These are phyloP conservation scores for Calonectria henricotiae DNA, from an alignment of 2,329 filamentous ascomycete species.

Conservation along the genomic window DNA sequence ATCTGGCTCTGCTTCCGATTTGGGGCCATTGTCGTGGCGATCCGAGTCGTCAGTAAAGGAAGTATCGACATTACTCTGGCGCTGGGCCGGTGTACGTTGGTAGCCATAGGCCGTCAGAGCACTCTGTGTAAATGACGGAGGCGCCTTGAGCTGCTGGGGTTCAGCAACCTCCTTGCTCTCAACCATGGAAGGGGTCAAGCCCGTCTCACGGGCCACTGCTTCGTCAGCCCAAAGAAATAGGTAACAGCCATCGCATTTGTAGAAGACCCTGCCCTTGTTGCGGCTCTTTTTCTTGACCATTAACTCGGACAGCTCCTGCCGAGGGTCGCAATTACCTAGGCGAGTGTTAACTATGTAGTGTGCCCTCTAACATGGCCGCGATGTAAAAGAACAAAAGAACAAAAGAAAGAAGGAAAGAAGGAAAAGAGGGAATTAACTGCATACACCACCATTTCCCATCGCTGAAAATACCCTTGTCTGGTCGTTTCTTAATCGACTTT, in stretches of 20 bases:
- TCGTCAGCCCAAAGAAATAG: conserved; percentile 66
- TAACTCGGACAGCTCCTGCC: conserved; percentile 56
- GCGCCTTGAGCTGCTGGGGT: conserved; percentile 49
- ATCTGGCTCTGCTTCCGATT: background rate
- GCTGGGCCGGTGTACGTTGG: conserved; percentile 47
- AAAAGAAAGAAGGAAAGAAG: background rate
- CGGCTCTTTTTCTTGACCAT: conserved; percentile 58
- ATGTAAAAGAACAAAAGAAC: background rate
- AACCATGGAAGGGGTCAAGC: conserved; percentile 29
- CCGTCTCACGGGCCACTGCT: conserved; percentile 55
- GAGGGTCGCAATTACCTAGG: conserved; percentile 64
- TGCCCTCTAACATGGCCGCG: background rate
- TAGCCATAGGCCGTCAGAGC: conserved; percentile 54
- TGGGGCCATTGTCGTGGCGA: background rate
- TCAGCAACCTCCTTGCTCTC: conserved; percentile 27
- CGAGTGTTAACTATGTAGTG: background rate
- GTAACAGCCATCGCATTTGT: conserved; percentile 61
- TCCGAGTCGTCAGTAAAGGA: conserved; percentile 33
- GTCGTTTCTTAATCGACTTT: conserved; percentile 53
- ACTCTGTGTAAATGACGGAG: conserved; percentile 53
- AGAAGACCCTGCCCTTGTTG: conserved; percentile 64
- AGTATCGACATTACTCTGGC: conserved; percentile 34
- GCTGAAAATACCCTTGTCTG: conserved; percentile 55
- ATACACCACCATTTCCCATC: conserved; percentile 60
- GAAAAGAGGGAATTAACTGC: conserved; percentile 30